These are phyloP conservation scores for Vararia minispora DNA, from an alignment of 768 basidiomycete genomes.

Conservation along the genomic window DNA sequence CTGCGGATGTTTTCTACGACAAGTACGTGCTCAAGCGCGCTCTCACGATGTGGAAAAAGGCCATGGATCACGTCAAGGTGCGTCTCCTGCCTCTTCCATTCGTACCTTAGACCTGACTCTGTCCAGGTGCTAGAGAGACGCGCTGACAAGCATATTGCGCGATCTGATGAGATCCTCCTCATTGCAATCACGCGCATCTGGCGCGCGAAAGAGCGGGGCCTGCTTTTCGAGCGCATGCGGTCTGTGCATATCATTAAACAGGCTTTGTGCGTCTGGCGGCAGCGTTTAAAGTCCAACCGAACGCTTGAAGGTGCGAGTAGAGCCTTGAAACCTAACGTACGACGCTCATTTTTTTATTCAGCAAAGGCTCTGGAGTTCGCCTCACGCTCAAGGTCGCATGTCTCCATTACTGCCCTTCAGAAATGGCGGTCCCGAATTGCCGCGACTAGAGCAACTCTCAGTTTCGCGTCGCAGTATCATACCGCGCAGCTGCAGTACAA, in stretches of 20 bases:
- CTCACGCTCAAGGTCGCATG: conserved; percentile 30
- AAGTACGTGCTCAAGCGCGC: conserved; percentile 31
- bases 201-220: conserved; percentile 57
- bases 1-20: conserved; percentile 34
- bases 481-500: conserved; percentile 27
- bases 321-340: no score
- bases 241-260: conserved; percentile 32
- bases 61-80: conserved; percentile 39
- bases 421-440: conserved; percentile 34
- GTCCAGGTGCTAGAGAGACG: conserved; percentile 42
- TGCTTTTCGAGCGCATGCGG: conserved; percentile 42
- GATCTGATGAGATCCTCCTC: conserved; percentile 48
- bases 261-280: conserved; percentile 41
- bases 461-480: conserved; percentile 41
- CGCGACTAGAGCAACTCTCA: conserved; percentile 34
- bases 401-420: conserved; percentile 25
- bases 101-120: conserved; percentile 4
- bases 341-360: no score
- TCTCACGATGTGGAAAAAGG: conserved; percentile 45
- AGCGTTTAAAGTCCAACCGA: conserved; percentile 27
- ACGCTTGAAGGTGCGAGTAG: conserved; percentile 47
- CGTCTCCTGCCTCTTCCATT: conserved; percentile 13
- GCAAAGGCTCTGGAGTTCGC: conserved; percentile 41
- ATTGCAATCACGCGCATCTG: conserved; percentile 51
- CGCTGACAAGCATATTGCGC: conserved; percentile 42